Evolutionary conservation across 805 yeast species (phyloP), one percentile per base, ranked within the genome.

Genomic region (Candida taoyuanica): DNA sequence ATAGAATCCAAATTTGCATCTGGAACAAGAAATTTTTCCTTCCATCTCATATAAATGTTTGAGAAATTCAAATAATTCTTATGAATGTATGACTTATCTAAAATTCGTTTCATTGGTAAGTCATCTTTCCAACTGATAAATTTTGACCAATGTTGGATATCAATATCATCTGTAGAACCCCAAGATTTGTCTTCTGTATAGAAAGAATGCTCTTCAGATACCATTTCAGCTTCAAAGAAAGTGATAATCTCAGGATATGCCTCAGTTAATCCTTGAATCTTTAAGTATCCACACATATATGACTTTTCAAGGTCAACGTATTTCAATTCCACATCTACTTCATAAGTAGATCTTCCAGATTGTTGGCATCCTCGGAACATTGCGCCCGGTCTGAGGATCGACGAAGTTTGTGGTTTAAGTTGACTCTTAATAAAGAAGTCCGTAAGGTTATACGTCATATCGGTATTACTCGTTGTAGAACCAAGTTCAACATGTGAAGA

Each of bases 1-100:
- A 91, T 47, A 64, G 67, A 40, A 74, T 51, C 58, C 11, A 53
- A 29, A 24, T 74, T 40, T 64, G 87, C 78, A 61, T 87, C 95
- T 0, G 95, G 95, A 7, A 85, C 79, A 43, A 89, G 63, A 54
- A 87, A 87, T 52, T 79, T 76, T 60, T 89, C 98, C 62, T 89
- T 89, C 98, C 98, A 89, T 49, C 96, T 71, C 96, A 89, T 89
- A 57, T 78, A 89, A 5, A 89, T 62, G 51, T 65, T 72, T 41
- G 78, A 71, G 44, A 69, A 63, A 33, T 65, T 49, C 30, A 62
- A 35, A 35, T 53, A 63, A 42, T 65, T 52, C 26, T 43, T 48
- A 37, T 55, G 56, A 13, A 52, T 27, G 40, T 53, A 56, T 12
- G 42, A 42, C 37, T 43, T 38, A 4, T 39, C 39, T 15, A 44